Base-by-base conservation (phyloP, 306 rosid genomes). In the Acacia crassicarpa region DNA sequence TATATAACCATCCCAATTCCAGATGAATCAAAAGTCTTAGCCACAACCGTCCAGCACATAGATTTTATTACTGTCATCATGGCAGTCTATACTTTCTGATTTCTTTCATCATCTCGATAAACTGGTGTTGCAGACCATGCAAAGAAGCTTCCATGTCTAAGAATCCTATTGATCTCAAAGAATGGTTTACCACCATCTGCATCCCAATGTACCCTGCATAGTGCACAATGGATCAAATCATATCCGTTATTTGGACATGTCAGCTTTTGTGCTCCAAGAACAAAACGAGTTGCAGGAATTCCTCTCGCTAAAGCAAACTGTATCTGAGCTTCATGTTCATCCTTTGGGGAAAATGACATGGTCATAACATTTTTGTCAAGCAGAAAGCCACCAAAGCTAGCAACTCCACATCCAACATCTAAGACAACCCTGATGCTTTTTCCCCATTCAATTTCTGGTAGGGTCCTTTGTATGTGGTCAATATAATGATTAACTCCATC, bases 281-380 rank as follows among this genome's bases (percentile, higher is more conserved):
- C 99, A 4, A 97, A 89, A 76, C 92, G 96, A 77, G 93, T 91
- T 46, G 99, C 98, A 6, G 99, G 99, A 85, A 95, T 93, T 79
- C 99, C 99, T 68, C 99, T 90, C 80, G 93, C 99, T n/a, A 95
- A 77, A 78, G 99, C 99, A 85, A 95, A 95, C 69, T 95, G 99
- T 83, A 95, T 93, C 91, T 95, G 99, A 76, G 99, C 99, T 85
- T 95, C 99, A 66, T 95, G 99, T 83, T 95, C 99, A 81, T 95
- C 99, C 85, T 95, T 95, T 0, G 99, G 99, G 35, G 97, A 98
- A 83, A 95, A 90, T 33, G 99, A 95, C 99, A 95, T 89, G 74
- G 99, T 86, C 48, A 95, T 91, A 62, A 90, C 98, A 79, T 93
- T 88, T 77, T 74, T 93, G 69, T 95, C 97, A 62, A 93, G 84